Base-by-base conservation (phyloP, 495 filamentous ascomycete genomes). In the Xylaria curta region DNA sequence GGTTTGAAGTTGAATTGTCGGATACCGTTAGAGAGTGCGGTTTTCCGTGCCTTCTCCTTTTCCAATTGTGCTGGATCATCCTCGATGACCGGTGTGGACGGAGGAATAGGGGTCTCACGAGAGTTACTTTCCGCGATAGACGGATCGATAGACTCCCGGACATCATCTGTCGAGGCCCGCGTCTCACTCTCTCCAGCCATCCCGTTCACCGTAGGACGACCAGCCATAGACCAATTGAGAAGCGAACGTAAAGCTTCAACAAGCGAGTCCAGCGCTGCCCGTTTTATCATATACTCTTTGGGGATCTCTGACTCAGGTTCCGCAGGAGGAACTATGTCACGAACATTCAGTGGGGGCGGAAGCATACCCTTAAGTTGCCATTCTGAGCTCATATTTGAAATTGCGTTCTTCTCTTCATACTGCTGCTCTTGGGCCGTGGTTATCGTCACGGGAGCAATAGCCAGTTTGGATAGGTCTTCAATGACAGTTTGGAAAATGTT, bases 1-100 rank as follows among this genome's bases (percentile, higher is more conserved):
- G 97, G 93, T 78, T 99, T 99, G 86, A 93, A 98, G 78, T 99
- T 99, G 85, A 99, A 99, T 69, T 94, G 92, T 51, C 91, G 91
- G 73, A 97, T 91, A 1, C 92, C 94, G 73, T 97, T 95, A 51
- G 89, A 91, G 69, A 97, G 83, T 4, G 95, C 95, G 36, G 94
- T 98, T 83, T 99, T 99, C 53, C 91, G 87, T 71, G 94, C 92
- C 84, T 98, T 98, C 64, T 92, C 94, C 78, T 91, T 97, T 76
- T 98, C 96, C 40, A 99, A 86, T 76, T 98, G 90, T 54, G 87
- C 92, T 2, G 94, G 94, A 73, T 99, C 97, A 76, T 99, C 96
- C 68, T 97, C 93, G 1, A 91, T 78, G 8, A 92, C 73, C 8
- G 94, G 93, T 0, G 94, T 95, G 12, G 92, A 92, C 12, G 89